Conservation (phyloP, 495 filamentous ascomycete species). For the Tuber calosporum region DNA sequence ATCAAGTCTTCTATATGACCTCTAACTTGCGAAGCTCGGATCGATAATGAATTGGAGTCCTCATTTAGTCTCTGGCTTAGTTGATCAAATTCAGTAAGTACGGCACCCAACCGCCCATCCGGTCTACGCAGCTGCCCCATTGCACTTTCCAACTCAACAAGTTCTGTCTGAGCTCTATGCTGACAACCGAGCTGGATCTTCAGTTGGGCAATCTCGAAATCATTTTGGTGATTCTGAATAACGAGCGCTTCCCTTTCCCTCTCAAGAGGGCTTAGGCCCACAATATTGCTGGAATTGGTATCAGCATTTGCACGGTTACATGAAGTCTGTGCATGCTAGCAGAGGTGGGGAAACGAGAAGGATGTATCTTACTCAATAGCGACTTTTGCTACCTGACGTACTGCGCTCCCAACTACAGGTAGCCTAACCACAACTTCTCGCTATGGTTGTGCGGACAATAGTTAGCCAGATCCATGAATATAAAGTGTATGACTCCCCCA, state of each 20-base stretch:
- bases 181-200: neutral
- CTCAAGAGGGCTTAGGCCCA: neutral
- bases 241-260: neutral
- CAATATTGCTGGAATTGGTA: neutral
- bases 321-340: neutral
- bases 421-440: neutral
- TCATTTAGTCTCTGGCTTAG: neutral
- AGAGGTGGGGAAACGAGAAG: neutral
- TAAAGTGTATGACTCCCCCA: neutral
- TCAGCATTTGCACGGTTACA: neutral
- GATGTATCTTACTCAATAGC: slow-evolving; percentile 1
- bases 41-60: neutral
- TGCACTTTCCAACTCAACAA: neutral
- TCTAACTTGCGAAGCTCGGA: neutral
- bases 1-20: slow-evolving; percentile 3
- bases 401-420: neutral
- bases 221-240: slow-evolving; percentile 3
- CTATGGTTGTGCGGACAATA: neutral
- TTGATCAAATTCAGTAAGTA: neutral
- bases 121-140: neutral
- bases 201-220: neutral
- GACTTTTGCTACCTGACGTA: neutral
- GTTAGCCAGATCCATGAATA: neutral
- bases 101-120: neutral
- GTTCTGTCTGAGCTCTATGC: neutral